Evolutionary conservation across 2,329 filamentous ascomycete species (phyloP), one percentile per base, ranked within the genome.

Genomic region (Aspergillus sp.): DNA sequence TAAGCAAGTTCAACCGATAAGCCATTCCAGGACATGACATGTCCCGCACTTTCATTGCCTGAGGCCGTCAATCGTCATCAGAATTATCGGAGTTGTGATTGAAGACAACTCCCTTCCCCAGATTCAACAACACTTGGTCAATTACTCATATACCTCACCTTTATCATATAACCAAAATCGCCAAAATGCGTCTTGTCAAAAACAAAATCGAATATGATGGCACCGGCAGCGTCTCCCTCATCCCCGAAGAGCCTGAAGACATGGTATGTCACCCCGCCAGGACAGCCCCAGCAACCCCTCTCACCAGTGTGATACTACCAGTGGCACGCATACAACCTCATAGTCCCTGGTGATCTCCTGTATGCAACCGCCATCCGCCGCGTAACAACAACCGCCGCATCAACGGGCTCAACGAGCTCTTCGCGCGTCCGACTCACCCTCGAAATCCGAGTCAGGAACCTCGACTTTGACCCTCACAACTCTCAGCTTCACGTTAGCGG

Each of bases 301-400:
- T 64, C 43, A 61, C 31, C 37, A 46, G 21, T 41, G 6, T 41
- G 6, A 39, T 37, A 12, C 17, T 41, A 46, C 39, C 61, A 88
- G 86, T 91, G 88, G 88, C 88, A 90, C 70, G 84, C 86, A 62
- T 90, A 87, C 79, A 90, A 91, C 73, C 81, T 91, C 41, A 88
- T 90, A 68, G 83, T 86, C 55, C 82, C 85, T 5, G 78, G 77
- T 61, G 88, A 91, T 66, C 78, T 84, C 50, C 79, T 91, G 39
- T 84, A 84, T 63, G 87, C 87, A 58, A 84, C 82, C 56, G 87
- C 88, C 35, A 78, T 90, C 50, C 87, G 88, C 47, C 84, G 86
- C 59, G 82, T 91, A 5, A 83, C 82, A n/a, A 83, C 86, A 60
- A 82, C 83, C 12, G 69, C 77, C 59, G 78, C 80, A 35, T 35